phyloP scores from a whole-genome alignment of 768 basidiomycete species.

The Bullera alba region DNA sequence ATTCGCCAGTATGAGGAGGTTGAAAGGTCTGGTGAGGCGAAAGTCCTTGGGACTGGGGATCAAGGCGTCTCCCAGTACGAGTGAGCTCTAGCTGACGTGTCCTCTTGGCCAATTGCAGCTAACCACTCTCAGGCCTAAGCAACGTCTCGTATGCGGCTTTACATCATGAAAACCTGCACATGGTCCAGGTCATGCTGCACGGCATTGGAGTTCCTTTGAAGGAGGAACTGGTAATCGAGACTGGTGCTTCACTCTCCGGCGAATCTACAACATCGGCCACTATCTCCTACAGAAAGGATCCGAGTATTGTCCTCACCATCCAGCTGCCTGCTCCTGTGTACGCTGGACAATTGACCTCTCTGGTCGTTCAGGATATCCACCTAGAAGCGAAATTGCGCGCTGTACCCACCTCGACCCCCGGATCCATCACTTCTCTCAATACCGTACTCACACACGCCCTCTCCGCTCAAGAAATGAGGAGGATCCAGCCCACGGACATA shows the following conservation, averaged over 20 bases:
- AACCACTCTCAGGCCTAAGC: slow-evolving; percentile 7
- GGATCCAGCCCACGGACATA: slow-evolving; percentile 13
- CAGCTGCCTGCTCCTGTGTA: slow-evolving; percentile 17
- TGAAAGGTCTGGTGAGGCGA: slow-evolving; percentile 10
- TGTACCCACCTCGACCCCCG: slow-evolving; percentile 11
- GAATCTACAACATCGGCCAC: neutral
- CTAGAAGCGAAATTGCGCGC: slow-evolving; percentile 28
- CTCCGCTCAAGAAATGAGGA: slow-evolving; percentile 24
- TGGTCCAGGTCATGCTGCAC: slow-evolving; percentile 67
- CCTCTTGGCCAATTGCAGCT: neutral
- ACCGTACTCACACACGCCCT: slow-evolving; percentile 22
- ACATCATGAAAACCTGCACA: slow-evolving; percentile 76
- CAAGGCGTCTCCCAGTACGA: neutral
- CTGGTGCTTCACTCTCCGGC: neutral
- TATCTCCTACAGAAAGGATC: slow-evolving; percentile 10
- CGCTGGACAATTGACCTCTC: slow-evolving; percentile 10
- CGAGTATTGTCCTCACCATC: slow-evolving; percentile 7
- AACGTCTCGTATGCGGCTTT: slow-evolving; percentile 60
- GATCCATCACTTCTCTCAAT: slow-evolving; percentile 8
- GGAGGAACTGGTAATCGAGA: slow-evolving; percentile 3
- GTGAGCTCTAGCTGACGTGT: neutral
- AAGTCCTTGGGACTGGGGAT: slow-evolving; percentile 5
- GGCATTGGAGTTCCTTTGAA: slow-evolving; percentile 11
- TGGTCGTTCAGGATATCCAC: slow-evolving; percentile 13
- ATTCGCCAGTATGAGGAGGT: slow-evolving; percentile 7